Conservation (phyloP, 2,329 filamentous ascomycete genomes). For the Penicillium sp. region DNA sequence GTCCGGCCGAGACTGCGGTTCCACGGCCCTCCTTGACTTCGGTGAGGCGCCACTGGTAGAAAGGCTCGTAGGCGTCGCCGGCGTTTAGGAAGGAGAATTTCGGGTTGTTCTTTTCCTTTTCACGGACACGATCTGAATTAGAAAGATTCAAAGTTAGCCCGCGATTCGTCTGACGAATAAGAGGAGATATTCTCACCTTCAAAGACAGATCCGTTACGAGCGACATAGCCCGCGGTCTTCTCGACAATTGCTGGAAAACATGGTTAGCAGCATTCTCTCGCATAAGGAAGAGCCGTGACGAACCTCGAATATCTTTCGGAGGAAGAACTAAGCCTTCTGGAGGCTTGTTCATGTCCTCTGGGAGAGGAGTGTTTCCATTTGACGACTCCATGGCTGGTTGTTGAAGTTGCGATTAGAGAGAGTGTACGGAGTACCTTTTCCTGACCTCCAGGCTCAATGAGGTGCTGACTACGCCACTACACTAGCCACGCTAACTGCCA, state of each 20-base stretch:
- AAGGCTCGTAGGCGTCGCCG: constrained; percentile 83
- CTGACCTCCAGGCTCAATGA: background rate
- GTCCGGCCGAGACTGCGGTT: constrained; percentile 76
- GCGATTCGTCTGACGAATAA: background rate
- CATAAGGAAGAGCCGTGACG: constrained; percentile 22
- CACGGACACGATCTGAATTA: constrained; percentile 71
- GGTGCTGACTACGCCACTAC: background rate
- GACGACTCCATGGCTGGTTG: constrained; percentile 47
- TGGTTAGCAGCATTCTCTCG: constrained; percentile 33
- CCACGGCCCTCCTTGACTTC: constrained; percentile 87
- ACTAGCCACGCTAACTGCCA: constrained; percentile 13
- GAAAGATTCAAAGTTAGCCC: constrained; percentile 2
- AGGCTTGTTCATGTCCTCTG: constrained; percentile 72
- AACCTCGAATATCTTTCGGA: constrained; percentile 77
- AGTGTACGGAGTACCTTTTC: constrained; percentile 8
- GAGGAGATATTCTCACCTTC: constrained; percentile 57
- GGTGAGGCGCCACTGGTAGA: constrained; percentile 86
- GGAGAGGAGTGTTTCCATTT: constrained; percentile 48
- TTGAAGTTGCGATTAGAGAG: constrained; percentile 12
- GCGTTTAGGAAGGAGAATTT: constrained; percentile 87
- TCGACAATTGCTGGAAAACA: constrained; percentile 70
- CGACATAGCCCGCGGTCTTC: constrained; percentile 93
- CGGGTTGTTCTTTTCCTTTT: constrained; percentile 82
- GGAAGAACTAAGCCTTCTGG: constrained; percentile 86
- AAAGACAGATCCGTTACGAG: constrained; percentile 69